Evolutionary conservation across 495 filamentous ascomycete species (phyloP), one percentile per base, ranked within the genome.

Genomic region (Penicillium coprophilum): DNA sequence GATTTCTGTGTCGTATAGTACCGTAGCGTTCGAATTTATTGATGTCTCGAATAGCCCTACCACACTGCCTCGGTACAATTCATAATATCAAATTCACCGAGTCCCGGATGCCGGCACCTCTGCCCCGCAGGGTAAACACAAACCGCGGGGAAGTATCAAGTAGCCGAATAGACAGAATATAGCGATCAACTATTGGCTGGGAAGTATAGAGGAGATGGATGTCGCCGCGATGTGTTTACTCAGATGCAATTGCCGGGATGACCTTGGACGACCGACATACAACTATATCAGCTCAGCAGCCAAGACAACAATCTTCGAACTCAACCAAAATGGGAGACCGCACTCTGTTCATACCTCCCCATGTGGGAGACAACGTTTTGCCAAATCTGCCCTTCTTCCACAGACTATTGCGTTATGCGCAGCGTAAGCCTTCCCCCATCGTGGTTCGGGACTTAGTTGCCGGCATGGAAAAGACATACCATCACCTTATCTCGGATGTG

Each of bases 331-430:
- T 65, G 58, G 58, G 50, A 21, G 64, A 71, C 38, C 62, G 60
- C 9, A 67, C 62, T 59, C 38, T 46, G 34, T 54, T 63, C 43
- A 60, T 70, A 24, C 69, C 69, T 40, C 52, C 58, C 2, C 69
- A 72, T 50, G 48, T 47, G 2, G 69, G 69, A 47, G 36, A 53
- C 0, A 61, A 59, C 17, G 61, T 67, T 0, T 50, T 67, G 17
- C 64, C 64, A 3, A 67, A 64, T 40, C 31, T 59, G 6, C 67
- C 67, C 15, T 66, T 70, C 38, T 72, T 71, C 46, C 59, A 67
- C 31, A 65, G 65, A 45, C 38, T 72, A 7, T 50, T 72, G 12
- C 65, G 65, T 21, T 67, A 62, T 46, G 65, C 67, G 21, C 61
- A 67, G 24, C 60, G 60, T 6, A 57, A 32, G 9, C 57, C 65